phyloP scores from a whole-genome alignment of 164 flowering plant species.

The Macadamia integrifolia region DNA sequence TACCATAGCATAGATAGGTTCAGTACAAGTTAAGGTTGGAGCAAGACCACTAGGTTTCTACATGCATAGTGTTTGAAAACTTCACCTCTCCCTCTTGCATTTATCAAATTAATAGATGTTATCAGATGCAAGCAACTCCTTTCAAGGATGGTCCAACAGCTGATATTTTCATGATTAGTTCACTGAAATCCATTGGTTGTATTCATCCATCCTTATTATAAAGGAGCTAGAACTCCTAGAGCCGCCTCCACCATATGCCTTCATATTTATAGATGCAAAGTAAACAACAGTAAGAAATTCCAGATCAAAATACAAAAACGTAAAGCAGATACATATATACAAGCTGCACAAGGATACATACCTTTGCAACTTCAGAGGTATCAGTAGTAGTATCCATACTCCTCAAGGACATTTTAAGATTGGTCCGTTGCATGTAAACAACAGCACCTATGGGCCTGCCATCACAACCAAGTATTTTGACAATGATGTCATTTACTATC shows the following conservation, averaged over 20 bases:
- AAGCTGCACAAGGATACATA: conserved; percentile 14
- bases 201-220: conserved; percentile 92
- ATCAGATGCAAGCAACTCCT: not conserved
- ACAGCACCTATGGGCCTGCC: conserved; percentile 99
- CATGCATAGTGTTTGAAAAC: too few species aligned
- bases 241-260: conserved; percentile 99
- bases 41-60: too few species aligned
- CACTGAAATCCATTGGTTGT: conserved; percentile 57
- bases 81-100: too few species aligned
- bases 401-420: conserved; percentile 89
- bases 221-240: conserved; percentile 73
- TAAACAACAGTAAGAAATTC: not conserved
- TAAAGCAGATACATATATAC: not conserved
- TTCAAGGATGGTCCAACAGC: conserved; percentile 3
- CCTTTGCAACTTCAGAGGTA: conserved; percentile 95
- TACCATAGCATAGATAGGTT: too few species aligned
- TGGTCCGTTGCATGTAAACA: conserved; percentile 63
- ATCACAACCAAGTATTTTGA: conserved; percentile 3
- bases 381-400: conserved; percentile 62
- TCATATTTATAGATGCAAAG: conserved; percentile 18
- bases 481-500: not conserved
- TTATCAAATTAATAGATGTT: not conserved
- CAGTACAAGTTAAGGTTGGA: too few species aligned
- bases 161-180: conserved; percentile 6
- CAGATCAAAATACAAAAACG: not conserved